Base-by-base conservation (phyloP, 2,329 filamentous ascomycete genomes). In the Exophiala phaeomuriformis region DNA sequence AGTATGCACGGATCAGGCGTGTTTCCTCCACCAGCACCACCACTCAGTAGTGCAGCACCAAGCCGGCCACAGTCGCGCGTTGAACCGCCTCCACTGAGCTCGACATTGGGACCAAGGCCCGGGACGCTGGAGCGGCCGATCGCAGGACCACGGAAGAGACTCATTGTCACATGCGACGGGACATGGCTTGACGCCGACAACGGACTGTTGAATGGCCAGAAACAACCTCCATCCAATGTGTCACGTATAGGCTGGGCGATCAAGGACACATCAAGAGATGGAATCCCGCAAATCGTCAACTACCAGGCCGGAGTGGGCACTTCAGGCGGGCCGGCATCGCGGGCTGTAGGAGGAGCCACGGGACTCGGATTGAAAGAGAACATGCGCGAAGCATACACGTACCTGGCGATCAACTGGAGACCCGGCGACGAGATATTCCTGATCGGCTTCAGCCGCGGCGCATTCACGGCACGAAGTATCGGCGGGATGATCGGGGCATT, bases 251-350 rank as follows among this genome's bases (percentile, higher is more conserved):
- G 63, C 1, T 66, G 69, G 47, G 68, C 68, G 4, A 59, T 72
- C 27, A 64, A 64, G 19, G 62, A 64, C 45, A 64, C 64, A 5
- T 67, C 67, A 35, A 55, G 60, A 35, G 58, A 66, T 42, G 66
- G 66, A 2, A 64, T 68, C 32, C 66, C 67, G 0, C 71, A 73
- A 51, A 67, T 73, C 28, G 65, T 70, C 28, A 71, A 69, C 53
- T 73, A 73, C 53, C 69, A 72, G 46, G 67, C 69, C 8, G 71
- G 71, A 5, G 67, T 72, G 8, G 71, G 70, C 5, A 70, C 66
- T n/a, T 50, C 39, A 19, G 62, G 62, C 3, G 61, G 61, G 0
- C 50, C 41, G 4, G 45, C 60, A 2, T 49, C 61, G 2, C 49
- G 55, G 10, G 48, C 54, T 1, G 53, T 62, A 2, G 60, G 61